Conservation (phyloP, 352 stramenopile genomes). For the Albugo laibachii region DNA sequence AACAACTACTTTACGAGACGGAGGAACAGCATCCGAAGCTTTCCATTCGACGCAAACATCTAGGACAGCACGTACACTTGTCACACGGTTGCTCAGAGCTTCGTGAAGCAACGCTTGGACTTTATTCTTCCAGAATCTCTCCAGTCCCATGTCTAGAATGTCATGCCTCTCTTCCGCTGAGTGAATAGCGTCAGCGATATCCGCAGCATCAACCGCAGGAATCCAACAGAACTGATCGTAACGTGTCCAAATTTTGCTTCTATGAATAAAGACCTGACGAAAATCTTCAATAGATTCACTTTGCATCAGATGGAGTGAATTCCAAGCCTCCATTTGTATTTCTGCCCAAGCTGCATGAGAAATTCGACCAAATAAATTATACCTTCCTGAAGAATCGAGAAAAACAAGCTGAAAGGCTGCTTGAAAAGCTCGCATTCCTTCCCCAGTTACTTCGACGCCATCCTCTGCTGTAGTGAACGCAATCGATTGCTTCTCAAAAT, state of each 20-base stretch:
- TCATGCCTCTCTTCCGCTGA: conserved; percentile 35
- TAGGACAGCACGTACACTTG: conserved; percentile 28
- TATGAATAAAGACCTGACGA: conserved; percentile 62
- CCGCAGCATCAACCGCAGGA: conserved; percentile 20
- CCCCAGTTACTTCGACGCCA: conserved; percentile 35
- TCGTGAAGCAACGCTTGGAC: conserved; percentile 21
- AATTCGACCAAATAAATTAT: conserved; percentile 61
- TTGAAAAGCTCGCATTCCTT: conserved; percentile 46
- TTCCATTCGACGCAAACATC: conserved; percentile 23
- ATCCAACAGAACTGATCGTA: conserved; percentile 81
- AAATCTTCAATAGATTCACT: conserved; percentile 54
- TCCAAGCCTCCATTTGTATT: conserved; percentile 32
- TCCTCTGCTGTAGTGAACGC: conserved; percentile 30
- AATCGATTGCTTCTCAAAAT: conserved; percentile 39
- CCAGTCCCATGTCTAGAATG: conserved; percentile 57
- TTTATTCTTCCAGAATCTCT: conserved; percentile 48
- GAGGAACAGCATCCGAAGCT: conserved; percentile 17
- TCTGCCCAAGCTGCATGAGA: conserved; percentile 44
- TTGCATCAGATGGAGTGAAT: conserved; percentile 39
- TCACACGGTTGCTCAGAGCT: conserved; percentile 48
- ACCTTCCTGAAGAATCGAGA: conserved; percentile 42
- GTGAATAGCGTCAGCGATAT: conserved; percentile 40
- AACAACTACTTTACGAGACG: conserved; percentile 38
- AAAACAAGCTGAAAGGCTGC: conserved; percentile 53
- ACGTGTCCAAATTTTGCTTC: conserved; percentile 55